These are phyloP conservation scores for Hypoxylon sp. DNA, from an alignment of 2,329 filamentous ascomycete genomes.

Conservation along the genomic window DNA sequence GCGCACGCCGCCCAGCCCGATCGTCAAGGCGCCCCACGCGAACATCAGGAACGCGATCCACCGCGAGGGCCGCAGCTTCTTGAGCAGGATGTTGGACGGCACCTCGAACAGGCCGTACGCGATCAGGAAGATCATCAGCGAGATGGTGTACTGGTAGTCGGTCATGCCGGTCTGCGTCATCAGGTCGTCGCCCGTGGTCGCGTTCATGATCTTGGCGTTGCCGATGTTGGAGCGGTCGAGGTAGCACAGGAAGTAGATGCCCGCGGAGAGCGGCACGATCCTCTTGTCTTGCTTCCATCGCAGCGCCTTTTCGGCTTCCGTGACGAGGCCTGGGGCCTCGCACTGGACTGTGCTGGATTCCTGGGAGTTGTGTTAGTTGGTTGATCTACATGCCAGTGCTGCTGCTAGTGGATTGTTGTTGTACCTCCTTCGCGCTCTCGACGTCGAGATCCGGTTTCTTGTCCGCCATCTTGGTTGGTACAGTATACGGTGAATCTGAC, in stretches of 20 bases:
- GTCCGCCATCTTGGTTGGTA: slow-evolving; percentile 29
- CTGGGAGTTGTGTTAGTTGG: slow-evolving; percentile 10
- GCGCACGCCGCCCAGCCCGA: slow-evolving; percentile 55
- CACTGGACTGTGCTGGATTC: slow-evolving; percentile 19
- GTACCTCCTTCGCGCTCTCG: slow-evolving; percentile 33
- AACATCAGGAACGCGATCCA: slow-evolving; percentile 61
- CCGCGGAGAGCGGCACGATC: slow-evolving; percentile 61
- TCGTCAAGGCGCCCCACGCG: slow-evolving; percentile 57
- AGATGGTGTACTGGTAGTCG: slow-evolving; percentile 48
- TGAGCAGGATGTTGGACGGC: slow-evolving; percentile 49
- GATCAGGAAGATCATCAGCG: slow-evolving; percentile 49
- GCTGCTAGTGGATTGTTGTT: too few relatives aligned
- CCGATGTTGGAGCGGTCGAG: slow-evolving; percentile 65
- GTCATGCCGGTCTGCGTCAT: slow-evolving; percentile 47
- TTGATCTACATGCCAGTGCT: too few relatives aligned
- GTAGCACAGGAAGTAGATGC: slow-evolving; percentile 65
- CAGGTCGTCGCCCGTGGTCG: slow-evolving; percentile 48
- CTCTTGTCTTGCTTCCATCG: slow-evolving; percentile 59
- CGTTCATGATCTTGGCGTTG: slow-evolving; percentile 53
- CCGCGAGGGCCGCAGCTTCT: slow-evolving; percentile 56
- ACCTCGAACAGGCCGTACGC: slow-evolving; percentile 41
- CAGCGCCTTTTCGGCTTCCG: slow-evolving; percentile 39
- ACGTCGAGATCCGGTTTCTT: slow-evolving; percentile 26
- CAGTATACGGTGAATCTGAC: too few relatives aligned
- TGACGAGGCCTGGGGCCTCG: slow-evolving; percentile 39